Base-by-base conservation (phyloP, 306 rosid species). In the Alnus rubra region DNA sequence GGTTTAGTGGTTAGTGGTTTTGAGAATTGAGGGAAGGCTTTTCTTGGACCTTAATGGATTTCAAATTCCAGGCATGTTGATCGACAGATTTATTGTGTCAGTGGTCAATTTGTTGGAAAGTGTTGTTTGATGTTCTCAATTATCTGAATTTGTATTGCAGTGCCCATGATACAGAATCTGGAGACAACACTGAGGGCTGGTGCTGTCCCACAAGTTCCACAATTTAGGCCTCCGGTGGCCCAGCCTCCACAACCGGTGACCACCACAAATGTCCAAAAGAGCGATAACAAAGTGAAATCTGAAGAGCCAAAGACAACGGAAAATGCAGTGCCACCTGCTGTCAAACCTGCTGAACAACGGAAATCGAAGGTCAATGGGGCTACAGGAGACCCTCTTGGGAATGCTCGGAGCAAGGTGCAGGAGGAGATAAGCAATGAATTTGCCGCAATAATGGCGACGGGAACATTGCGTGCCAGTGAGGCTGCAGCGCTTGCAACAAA, bases 121-220 rank as follows among this genome's bases (percentile, higher is more conserved):
- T 39, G 16, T 51, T 16, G 67, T 45, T 53, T 75, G 11, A 54
- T 8, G 73, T 54, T 16, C 45, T 2, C 4, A 65, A 28, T 78
- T 50, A 15, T 47, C 30, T 11, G 3, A 60, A 65, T 30, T 37
- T 51, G 11, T 79, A 62, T 48, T 88, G 78, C 94, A 96, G 98
- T 96, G 93, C 99, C 99, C 45, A 91, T 93, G 98, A 90, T 96
- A 31, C 99, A 96, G 69, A 93, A 91, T 79, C 77, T 95, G 42
- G 99, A 95, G 85, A 50, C 88, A 62, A 95, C 99, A 33, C 1
- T 95, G 89, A 91, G 64, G 77, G 55, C 94, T 11, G 97, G 97
- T 31, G 97, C 88, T 2, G 97, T 87, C 56, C 99, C 99, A 0
- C 97, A 86, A 71, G 91, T 84, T 23, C 98, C 99, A 3, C 98